phyloP scores from a whole-genome alignment of 345 rosid genomes.

The Carallia pectinifolia region DNA sequence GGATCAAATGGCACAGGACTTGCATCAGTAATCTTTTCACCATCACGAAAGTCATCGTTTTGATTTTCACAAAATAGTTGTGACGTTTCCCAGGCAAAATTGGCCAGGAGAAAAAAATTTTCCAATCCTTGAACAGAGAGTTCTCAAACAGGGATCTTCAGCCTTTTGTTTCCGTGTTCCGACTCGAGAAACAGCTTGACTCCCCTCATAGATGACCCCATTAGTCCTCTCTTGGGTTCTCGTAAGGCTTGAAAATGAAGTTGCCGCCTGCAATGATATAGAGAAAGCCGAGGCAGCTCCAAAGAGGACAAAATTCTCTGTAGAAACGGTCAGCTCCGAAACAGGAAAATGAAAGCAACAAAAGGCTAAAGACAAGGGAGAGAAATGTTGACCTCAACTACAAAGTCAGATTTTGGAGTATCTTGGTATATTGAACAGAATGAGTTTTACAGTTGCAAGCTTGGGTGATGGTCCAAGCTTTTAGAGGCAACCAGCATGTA shows the following conservation, averaged over 20 bases:
- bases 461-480: neutral
- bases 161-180: constrained; percentile 60
- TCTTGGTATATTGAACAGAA: neutral
- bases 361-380: neutral
- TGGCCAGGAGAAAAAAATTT: constrained; percentile 79
- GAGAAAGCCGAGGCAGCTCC: constrained; percentile 78
- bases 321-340: constrained; percentile 24
- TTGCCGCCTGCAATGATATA: constrained; percentile 37
- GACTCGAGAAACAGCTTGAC: constrained; percentile 40
- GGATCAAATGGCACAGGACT: constrained; percentile 70
- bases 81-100: constrained; percentile 90
- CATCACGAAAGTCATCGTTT: constrained; percentile 56
- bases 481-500: neutral
- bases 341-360: neutral
- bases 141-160: constrained; percentile 84
- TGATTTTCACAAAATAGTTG: constrained; percentile 73
- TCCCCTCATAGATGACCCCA: constrained; percentile 33
- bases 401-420: neutral
- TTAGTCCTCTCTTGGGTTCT: constrained; percentile 41
- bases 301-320: constrained; percentile 89
- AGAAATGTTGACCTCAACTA: neutral
- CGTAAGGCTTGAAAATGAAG: constrained; percentile 29
- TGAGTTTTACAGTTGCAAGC: neutral
- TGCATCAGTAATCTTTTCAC: constrained; percentile 40
- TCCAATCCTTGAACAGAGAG: constrained; percentile 76